Base-by-base conservation (phyloP, 73 alveolate species). In the Paramecium pentaurelia region DNA sequence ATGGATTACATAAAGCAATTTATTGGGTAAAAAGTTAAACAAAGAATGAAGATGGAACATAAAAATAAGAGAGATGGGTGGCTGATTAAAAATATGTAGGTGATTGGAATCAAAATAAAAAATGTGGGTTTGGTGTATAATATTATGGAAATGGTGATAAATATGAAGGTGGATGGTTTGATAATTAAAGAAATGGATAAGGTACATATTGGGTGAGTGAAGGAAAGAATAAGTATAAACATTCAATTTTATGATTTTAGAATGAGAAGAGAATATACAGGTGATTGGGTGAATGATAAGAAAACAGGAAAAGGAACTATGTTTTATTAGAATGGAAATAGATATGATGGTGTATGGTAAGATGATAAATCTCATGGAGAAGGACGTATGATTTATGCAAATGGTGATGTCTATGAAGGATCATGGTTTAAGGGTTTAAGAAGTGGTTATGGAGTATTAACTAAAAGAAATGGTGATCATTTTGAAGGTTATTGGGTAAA, bases 341-440 rank as follows among this genome's bases (percentile, higher is more conserved):
- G 99, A 70, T 98, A 98, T 94, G 99, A 98, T 97, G 99, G 99
- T 18, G 97, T 94, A 92, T 98, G 99, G 99, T 95, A 93, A 38
- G 90, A 94, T 71, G 97, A 97, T 28, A 85, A 93, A 94, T 96
- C 97, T 30, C 97, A 97, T 77, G 99, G 99, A 34, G 98, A 97
- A 89, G 99, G 99, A 0, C 92, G 99, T 44, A 96, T 97, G 97
- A 93, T 97, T 42, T 97, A 97, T 91, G 97, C 96, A 37, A 97
- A 98, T 93, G 99, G 98, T 44, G 99, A 98, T 92, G 97, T 97
- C 51, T 98, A 97, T 92, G 98, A 97, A 92, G 99, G 99, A 2
- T 97, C 96, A 83, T 96, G 99, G 98, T 93, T 96, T 73, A 97
- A 96, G 54, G 99, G 98, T 20, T 86, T 92, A 71, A 94, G 97